These are phyloP conservation scores for Ustulina deusta DNA, from an alignment of 2,329 filamentous ascomycete species.

Conservation along the genomic window DNA sequence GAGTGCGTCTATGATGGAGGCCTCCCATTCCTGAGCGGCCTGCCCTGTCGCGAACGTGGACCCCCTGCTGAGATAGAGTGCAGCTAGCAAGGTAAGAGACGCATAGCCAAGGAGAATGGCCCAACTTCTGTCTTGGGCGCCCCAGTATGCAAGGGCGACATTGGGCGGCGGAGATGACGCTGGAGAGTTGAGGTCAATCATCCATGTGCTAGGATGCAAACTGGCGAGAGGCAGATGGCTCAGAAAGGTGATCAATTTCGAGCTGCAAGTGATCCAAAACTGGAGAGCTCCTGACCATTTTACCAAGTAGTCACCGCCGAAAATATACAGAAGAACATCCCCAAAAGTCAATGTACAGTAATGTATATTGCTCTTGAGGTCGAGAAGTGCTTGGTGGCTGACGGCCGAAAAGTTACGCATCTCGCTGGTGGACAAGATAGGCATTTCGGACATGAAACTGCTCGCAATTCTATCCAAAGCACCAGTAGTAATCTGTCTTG, in stretches of 20 bases:
- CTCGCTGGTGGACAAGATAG: conserved; percentile 67
- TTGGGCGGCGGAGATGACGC: conserved; percentile 59
- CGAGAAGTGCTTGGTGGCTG: conserved; percentile 76
- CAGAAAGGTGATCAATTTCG: conserved; percentile 47
- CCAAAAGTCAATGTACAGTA: conserved; percentile 56
- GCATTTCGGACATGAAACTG: conserved; percentile 63
- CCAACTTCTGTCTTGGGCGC: conserved; percentile 71
- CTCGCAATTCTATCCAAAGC: conserved; percentile 60
- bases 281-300: conserved; percentile 47
- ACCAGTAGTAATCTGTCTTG: conserved; percentile 41
- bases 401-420: conserved; percentile 81
- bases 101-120: conserved; percentile 86
- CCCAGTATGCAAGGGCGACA: conserved; percentile 75
- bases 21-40: conserved; percentile 75
- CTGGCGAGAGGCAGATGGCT: conserved; percentile 53
- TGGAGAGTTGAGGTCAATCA: conserved; percentile 65
- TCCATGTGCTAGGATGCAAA: conserved; percentile 66
- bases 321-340: conserved; percentile 57
- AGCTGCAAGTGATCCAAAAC: conserved; percentile 37
- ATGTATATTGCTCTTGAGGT: conserved; percentile 67
- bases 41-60: conserved; percentile 72
- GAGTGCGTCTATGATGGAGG: conserved; percentile 81
- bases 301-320: conserved; percentile 57
- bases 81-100: conserved; percentile 78
- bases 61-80: conserved; percentile 82